Evolutionary conservation across 2,329 filamentous ascomycete species (phyloP).

Genomic region (Phialophora expanda): DNA sequence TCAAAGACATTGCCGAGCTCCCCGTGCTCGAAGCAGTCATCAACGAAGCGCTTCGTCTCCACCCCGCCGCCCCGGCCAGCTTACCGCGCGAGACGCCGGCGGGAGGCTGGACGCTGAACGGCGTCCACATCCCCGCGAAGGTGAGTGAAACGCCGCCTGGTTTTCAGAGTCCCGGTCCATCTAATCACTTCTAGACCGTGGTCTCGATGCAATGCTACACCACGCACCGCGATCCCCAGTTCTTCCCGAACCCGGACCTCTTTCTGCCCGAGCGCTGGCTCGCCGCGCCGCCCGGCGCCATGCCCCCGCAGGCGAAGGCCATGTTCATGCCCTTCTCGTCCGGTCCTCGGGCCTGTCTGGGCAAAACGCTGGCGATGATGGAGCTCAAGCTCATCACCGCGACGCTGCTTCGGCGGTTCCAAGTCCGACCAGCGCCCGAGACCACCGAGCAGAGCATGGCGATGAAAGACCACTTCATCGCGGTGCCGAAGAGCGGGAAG

Average conservation of each 20-base stretch:
- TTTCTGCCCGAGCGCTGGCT: constrained; percentile 29
- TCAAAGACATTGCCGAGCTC: constrained; percentile 49
- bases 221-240: constrained; percentile 24
- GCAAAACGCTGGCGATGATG: constrained; percentile 38
- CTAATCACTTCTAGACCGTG: constrained; percentile 15
- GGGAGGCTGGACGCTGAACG: constrained; percentile 18
- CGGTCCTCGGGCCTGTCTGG: constrained; percentile 36
- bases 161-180: background rate
- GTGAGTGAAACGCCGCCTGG: constrained; percentile 2
- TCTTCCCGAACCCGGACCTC: constrained; percentile 23
- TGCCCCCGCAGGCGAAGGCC: constrained; percentile 1
- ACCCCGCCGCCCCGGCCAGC: constrained; percentile 43
- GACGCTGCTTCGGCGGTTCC: constrained; percentile 25
- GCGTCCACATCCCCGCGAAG: constrained; percentile 19
- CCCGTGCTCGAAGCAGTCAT: constrained; percentile 63
- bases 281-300: background rate
- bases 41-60: constrained; percentile 65
- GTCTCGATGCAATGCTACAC: constrained; percentile 28
- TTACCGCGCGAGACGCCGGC: constrained; percentile 20
- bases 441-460: constrained; percentile 23
- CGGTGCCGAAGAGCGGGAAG: constrained; percentile 20
- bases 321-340: constrained; percentile 35
- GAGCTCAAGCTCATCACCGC: constrained; percentile 36
- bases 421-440: background rate
- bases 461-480: constrained; percentile 25